Evolutionary conservation across 2,329 filamentous ascomycete species (phyloP), one percentile per base, ranked within the genome.

Genomic region (Aspergillus pseudoviridinutans): DNA sequence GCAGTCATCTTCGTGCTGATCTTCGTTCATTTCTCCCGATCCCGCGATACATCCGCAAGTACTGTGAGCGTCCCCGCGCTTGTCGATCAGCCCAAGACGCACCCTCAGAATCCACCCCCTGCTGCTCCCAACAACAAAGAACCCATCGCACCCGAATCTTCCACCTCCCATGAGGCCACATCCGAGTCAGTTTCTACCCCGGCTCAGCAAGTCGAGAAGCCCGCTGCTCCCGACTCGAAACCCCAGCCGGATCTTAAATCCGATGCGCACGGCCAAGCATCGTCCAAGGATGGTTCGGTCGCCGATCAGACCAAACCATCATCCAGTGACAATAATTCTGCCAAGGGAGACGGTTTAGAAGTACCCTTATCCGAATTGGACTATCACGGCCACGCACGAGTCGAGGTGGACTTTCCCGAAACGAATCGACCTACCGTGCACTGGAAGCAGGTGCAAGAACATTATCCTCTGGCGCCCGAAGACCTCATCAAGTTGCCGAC

Each of bases 401-500:
- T 72, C 35, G 69, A 73, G 10, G 63, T 76, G 49, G 59, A 69
- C 46, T 55, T 58, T 51, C 62, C 65, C 56, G 63, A 68, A 28
- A 29, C 61, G 50, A 59, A 61, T 8, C 64, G 63, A 24, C 62
- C 70, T 22, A 67, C 71, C 9, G 74, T 86, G 29, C 87, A 92
- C 67, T 97, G 93, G 93, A 77, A 77, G 56, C 91, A 88, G 71
- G 81, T 84, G 61, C 77, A 80, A 3, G 91, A 96, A 71, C 82
- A 89, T 69, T 97, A 90, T 74, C 92, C 94, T 0, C 76, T 97
- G 2, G 79, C 86, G 7, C 74, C 82, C 3, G 84, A 86, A 57
- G 87, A 88, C 20, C 79, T 96, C 55, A 92, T 92, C 57, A 79
- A 80, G 49, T 80, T 97, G 29, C 94, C 94, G 1, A 87, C 85